Conservation (phyloP, 2,329 filamentous ascomycete genomes). For the Aspergillus thermomutatus region DNA sequence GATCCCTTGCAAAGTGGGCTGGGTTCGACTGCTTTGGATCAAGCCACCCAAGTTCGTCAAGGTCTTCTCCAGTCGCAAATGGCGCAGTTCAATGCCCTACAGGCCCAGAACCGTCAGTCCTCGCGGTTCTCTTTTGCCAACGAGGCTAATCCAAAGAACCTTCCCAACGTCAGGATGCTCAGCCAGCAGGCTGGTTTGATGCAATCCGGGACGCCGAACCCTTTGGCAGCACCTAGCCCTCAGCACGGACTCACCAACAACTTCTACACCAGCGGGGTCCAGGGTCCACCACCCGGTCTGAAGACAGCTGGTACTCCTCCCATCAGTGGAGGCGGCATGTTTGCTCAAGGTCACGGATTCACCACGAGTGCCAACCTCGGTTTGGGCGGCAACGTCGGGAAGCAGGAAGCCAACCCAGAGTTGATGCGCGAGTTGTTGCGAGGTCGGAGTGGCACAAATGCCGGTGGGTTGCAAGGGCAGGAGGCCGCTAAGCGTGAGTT, state of each 20-base stretch:
- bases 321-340: conserved; percentile 74
- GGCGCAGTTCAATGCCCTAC: conserved; percentile 54
- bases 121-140: conserved; percentile 87
- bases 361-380: conserved; percentile 59
- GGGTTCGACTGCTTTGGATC: conserved; percentile 34
- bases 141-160: conserved; percentile 55
- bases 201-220: conserved; percentile 38
- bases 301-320: conserved; percentile 95
- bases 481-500: conserved; percentile 98
- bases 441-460: conserved; percentile 56
- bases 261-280: conserved; percentile 80
- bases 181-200: conserved; percentile 47
- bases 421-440: conserved; percentile 80
- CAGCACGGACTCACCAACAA: conserved; percentile 54
- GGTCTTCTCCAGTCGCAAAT: conserved; percentile 46
- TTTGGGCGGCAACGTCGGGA: conserved; percentile 59
- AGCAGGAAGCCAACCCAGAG: conserved; percentile 71
- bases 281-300: conserved; percentile 88
- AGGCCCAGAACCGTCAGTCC: conserved; percentile 73
- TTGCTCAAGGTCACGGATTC: conserved; percentile 83
- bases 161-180: conserved; percentile 57
- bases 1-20: conserved; percentile 36
- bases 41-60: conserved; percentile 43
- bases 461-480: conserved; percentile 67
- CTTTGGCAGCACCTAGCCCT: conserved; percentile 35